phyloP scores from a whole-genome alignment of 805 yeast genomes.

The Candida loeiensis region DNA sequence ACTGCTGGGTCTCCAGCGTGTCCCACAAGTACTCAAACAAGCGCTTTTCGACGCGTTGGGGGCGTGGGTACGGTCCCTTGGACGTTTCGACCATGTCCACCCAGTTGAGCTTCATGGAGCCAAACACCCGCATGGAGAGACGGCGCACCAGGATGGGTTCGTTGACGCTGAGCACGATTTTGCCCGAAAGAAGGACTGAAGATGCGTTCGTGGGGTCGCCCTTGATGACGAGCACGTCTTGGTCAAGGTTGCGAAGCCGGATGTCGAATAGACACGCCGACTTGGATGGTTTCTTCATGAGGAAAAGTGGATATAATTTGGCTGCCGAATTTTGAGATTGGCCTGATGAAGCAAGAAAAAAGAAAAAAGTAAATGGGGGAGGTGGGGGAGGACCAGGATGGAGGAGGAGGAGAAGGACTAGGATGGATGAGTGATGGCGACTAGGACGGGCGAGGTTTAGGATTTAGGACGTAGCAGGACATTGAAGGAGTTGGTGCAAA shows the following conservation, averaged over 20 bases:
- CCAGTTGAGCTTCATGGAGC: conserved; percentile 65
- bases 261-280: conserved; percentile 41
- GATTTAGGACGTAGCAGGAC: no score
- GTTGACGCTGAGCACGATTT: conserved; percentile 65
- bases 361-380: not conserved
- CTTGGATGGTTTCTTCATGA: conserved; percentile 23
- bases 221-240: conserved; percentile 75
- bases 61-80: conserved; percentile 45
- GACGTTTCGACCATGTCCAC: conserved; percentile 49
- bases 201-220: conserved; percentile 79
- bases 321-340: no score
- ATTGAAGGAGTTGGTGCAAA: no score
- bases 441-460: no score
- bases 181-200: conserved; percentile 72
- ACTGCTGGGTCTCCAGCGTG: conserved; percentile 50
- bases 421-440: not conserved
- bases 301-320: no score
- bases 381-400: not conserved
- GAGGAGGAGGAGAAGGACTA: not conserved
- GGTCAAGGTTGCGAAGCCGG: conserved; percentile 63
- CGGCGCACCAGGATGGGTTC: conserved; percentile 73
- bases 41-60: conserved; percentile 53
- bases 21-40: conserved; percentile 82
- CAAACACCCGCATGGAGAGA: conserved; percentile 60
- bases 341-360: no score